phyloP scores from a whole-genome alignment of 2,329 filamentous ascomycete genomes.

The Aspergillus versicolor region DNA sequence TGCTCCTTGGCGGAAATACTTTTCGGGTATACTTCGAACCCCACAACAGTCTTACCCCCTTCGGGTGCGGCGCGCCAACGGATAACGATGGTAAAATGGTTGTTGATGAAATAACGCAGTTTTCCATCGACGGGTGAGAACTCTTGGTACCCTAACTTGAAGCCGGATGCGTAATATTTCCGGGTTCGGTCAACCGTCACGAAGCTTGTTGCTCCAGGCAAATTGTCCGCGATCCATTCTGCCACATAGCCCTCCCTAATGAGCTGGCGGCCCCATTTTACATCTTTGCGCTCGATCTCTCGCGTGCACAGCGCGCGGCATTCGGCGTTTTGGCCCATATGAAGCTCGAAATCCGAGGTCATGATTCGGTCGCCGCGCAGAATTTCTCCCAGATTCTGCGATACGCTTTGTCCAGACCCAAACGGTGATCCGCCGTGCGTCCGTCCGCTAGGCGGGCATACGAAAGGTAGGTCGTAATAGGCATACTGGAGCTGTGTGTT shows the following conservation, averaged over 20 bases:
- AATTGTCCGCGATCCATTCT: slow-evolving; percentile 91
- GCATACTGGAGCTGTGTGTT: slow-evolving; percentile 88
- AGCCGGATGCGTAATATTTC: slow-evolving; percentile 87
- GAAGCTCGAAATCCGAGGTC: slow-evolving; percentile 77
- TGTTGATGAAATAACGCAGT: slow-evolving; percentile 74
- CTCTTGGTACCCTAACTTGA: slow-evolving; percentile 81
- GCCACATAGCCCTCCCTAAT: slow-evolving; percentile 79
- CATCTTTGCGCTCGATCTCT: slow-evolving; percentile 62
- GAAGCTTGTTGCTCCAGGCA: slow-evolving; percentile 85
- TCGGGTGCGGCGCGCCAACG: slow-evolving; percentile 70
- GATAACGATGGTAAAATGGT: slow-evolving; percentile 83
- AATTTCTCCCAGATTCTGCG: slow-evolving; percentile 83
- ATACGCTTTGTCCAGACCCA: slow-evolving; percentile 72
- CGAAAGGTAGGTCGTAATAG: slow-evolving; percentile 84
- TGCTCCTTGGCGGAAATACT: slow-evolving; percentile 68
- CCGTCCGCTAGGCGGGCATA: slow-evolving; percentile 74
- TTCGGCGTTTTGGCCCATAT: slow-evolving; percentile 72
- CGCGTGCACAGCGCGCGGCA: slow-evolving; percentile 72
- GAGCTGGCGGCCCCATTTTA: slow-evolving; percentile 68
- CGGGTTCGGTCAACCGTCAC: slow-evolving; percentile 79
- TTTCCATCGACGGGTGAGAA: slow-evolving; percentile 58
- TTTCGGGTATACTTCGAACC: slow-evolving; percentile 88
- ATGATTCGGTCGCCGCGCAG: slow-evolving; percentile 83
- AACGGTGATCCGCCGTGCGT: slow-evolving; percentile 65
- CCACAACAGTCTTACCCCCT: slow-evolving; percentile 77